phyloP scores from a whole-genome alignment of 345 rosid species.

The Ceriops tagal region DNA sequence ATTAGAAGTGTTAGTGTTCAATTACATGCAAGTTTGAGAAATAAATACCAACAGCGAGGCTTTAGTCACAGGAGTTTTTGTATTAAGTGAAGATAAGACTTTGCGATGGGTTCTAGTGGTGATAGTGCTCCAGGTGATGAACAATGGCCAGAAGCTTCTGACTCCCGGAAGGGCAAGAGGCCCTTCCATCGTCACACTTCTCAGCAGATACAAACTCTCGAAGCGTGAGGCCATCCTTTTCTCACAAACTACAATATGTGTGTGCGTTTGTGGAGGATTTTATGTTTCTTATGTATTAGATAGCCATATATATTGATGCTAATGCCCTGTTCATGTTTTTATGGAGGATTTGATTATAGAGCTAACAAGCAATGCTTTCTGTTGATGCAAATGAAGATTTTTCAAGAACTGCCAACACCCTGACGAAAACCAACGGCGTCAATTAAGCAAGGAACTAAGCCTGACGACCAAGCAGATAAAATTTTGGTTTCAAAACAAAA shows the following conservation, averaged over 20 bases:
- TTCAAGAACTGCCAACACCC: slow-evolving; percentile 71
- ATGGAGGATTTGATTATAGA: too few species aligned
- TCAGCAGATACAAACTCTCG: slow-evolving; percentile 48
- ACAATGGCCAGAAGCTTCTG: slow-evolving; percentile 14
- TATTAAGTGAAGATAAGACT: slow-evolving; percentile 20
- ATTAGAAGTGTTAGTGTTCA: neutral
- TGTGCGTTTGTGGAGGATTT: too few species aligned
- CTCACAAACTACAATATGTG: too few species aligned
- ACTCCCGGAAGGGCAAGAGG: slow-evolving; percentile 23
- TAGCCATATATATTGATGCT: too few species aligned
- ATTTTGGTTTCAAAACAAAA: slow-evolving; percentile 85
- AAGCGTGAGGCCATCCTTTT: slow-evolving; percentile 34
- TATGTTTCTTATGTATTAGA: too few species aligned
- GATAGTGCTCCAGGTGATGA: slow-evolving; percentile 40
- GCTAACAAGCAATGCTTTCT: neutral
- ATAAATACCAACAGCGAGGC: neutral
- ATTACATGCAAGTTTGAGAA: neutral
- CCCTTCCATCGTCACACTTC: slow-evolving; percentile 51
- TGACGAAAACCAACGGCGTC: slow-evolving; percentile 47
- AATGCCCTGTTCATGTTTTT: too few species aligned
- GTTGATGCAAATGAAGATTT: slow-evolving; percentile 30
- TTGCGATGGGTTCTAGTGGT: slow-evolving; percentile 20
- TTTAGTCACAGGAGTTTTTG: neutral
- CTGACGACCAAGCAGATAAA: slow-evolving; percentile 54
- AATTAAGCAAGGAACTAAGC: slow-evolving; percentile 45